Conservation (phyloP, 192 early-diverging fungal genomes). For the Podila horticola region DNA sequence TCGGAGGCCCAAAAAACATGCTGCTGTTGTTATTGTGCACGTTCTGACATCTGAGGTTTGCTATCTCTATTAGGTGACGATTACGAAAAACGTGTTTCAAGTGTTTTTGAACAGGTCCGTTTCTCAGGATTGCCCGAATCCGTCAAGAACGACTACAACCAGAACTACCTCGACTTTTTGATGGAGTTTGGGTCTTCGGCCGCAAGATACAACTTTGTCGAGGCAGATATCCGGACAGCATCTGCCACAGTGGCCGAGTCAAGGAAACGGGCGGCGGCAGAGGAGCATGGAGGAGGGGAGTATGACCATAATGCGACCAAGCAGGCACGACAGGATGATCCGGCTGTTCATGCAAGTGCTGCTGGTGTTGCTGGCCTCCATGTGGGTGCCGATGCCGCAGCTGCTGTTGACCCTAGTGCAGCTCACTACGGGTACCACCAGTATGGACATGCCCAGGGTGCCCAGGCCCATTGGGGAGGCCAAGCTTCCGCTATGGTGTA, state of each 20-base stretch:
- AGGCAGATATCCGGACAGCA: conserved; percentile 52
- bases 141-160: conserved; percentile 61
- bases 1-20: background rate
- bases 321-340: conserved; percentile 12
- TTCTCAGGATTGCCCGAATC: conserved; percentile 58
- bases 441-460: too few relatives aligned
- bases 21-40: too few relatives aligned
- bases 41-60: background rate
- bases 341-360: background rate
- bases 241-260: conserved; percentile 28
- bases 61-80: conserved; percentile 28
- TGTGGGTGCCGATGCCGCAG: background rate
- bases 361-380: background rate
- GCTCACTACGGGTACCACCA: background rate
- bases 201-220: conserved; percentile 56
- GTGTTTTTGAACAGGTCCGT: conserved; percentile 62
- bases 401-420: background rate
- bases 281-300: conserved; percentile 14
- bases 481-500: too few relatives aligned
- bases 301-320: conserved; percentile 9
- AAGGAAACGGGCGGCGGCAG: conserved; percentile 52
- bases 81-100: conserved; percentile 53
- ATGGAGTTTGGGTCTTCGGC: conserved; percentile 61
- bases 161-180: conserved; percentile 66
- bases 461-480: too few relatives aligned